These are phyloP conservation scores for Labyrinthula sp. DNA, from an alignment of 352 stramenopile genomes.

Conservation along the genomic window DNA sequence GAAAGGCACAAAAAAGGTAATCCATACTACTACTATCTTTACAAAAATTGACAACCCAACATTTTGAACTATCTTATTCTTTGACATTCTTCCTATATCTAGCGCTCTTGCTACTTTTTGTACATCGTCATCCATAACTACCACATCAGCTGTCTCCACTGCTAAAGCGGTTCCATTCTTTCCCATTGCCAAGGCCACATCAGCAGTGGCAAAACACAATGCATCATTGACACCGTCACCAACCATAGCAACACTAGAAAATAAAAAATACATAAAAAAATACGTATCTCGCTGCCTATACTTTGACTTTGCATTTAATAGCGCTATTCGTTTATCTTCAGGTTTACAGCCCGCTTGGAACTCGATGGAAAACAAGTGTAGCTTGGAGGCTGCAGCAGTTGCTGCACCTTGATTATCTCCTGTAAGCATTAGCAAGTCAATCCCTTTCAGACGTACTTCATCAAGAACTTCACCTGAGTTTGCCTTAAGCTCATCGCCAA, in stretches of 20 bases:
- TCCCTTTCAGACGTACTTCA: constrained; percentile 32
- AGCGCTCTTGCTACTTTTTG: constrained; percentile 80
- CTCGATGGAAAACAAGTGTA: constrained; percentile 63
- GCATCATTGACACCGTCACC: constrained; percentile 91
- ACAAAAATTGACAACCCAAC: constrained; percentile 91
- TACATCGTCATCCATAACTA: constrained; percentile 51
- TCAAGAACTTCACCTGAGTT: constrained; percentile 38
- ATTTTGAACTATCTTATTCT: constrained; percentile 82
- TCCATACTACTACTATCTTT: constrained; percentile 46
- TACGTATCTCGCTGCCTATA: constrained; percentile 3
- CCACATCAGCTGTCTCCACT: constrained; percentile 84
- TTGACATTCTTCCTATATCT: constrained; percentile 80
- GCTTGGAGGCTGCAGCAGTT: constrained; percentile 53
- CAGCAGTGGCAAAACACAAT: constrained; percentile 76
- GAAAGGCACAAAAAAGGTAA: constrained; percentile 10
- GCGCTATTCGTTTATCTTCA: neutral
- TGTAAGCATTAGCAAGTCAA: constrained; percentile 67
- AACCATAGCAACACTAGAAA: constrained; percentile 66
- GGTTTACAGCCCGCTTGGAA: constrained; percentile 58
- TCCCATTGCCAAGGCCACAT: constrained; percentile 90
- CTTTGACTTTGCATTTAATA: constrained; percentile 18
- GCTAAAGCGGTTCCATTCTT: constrained; percentile 63
- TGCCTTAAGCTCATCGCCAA: constrained; percentile 41
- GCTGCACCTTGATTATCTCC: constrained; percentile 75
- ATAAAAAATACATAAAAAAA: neutral